Evolutionary conservation across 768 basidiomycete genomes (phyloP).

Genomic region (Mycena haematopus): DNA sequence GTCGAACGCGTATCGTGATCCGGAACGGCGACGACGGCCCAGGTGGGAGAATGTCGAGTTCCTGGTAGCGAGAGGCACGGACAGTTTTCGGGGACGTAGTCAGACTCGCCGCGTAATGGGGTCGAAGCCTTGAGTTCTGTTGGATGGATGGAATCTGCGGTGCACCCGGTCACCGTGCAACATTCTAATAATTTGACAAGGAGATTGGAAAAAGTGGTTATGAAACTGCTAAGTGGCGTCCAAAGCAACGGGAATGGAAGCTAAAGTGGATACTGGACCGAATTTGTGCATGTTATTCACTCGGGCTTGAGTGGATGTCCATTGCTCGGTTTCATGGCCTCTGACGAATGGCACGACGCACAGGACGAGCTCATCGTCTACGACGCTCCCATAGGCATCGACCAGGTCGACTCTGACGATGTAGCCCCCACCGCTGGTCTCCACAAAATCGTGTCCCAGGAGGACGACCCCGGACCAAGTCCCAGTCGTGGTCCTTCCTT

Average conservation of each 20-base stretch:
- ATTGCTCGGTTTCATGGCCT: slow-evolving; percentile 26
- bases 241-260: too few species aligned
- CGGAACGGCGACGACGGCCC: not conserved
- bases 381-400: slow-evolving; percentile 22
- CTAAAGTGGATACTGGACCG: too few species aligned
- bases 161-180: too few species aligned
- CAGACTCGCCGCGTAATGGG: too few species aligned
- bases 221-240: too few species aligned
- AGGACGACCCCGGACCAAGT: slow-evolving; percentile 34
- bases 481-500: slow-evolving; percentile 46
- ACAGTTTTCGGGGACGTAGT: too few species aligned
- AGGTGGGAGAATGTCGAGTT: not conserved
- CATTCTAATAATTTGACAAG: too few species aligned
- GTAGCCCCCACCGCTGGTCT: not conserved
- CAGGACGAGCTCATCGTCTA: slow-evolving; percentile 23
- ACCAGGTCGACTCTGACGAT: slow-evolving; percentile 34
- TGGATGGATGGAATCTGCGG: too few species aligned
- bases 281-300: too few species aligned
- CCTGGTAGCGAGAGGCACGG: not conserved
- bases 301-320: too few species aligned
- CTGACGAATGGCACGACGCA: slow-evolving; percentile 46
- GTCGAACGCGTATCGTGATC: not conserved
- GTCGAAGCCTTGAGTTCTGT: too few species aligned
- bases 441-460: slow-evolving; percentile 37
- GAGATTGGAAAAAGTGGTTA: too few species aligned